Evolutionary conservation across 1,284 basidiomycete genomes (phyloP).

Genomic region (Apiotrichum montevideense): DNA sequence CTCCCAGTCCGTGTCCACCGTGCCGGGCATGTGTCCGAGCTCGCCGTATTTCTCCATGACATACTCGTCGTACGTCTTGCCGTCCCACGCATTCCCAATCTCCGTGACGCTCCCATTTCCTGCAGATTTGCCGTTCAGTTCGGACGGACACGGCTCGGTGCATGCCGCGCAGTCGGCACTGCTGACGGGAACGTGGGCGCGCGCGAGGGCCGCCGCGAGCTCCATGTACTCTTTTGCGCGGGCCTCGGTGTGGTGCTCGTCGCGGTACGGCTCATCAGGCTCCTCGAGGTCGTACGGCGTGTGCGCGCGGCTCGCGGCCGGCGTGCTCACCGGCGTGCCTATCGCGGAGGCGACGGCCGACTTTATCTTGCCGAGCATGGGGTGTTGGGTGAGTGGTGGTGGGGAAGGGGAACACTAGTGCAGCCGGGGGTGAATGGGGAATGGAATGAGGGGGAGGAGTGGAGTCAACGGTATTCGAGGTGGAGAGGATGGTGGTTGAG

Average conservation of each 20-base stretch:
- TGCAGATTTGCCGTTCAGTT: conserved; percentile 52
- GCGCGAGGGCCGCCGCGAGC: conserved; percentile 44
- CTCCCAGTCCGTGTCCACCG: conserved; percentile 69
- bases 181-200: conserved; percentile 61
- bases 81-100: conserved; percentile 26
- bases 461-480: too few relatives aligned
- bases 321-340: too few relatives aligned
- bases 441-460: too few relatives aligned
- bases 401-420: too few relatives aligned
- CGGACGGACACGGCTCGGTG: conserved; percentile 59
- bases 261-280: too few relatives aligned
- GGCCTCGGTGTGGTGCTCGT: conserved; percentile 21
- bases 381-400: too few relatives aligned
- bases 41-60: conserved; percentile 50
- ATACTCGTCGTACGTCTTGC: conserved; percentile 32
- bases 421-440: too few relatives aligned
- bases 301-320: too few relatives aligned
- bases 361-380: too few relatives aligned
- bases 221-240: conserved; percentile 30
- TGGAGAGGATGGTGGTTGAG: too few relatives aligned
- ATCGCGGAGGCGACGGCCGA: too few relatives aligned
- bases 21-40: conserved; percentile 64
- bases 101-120: conserved; percentile 16
- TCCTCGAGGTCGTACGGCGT: too few relatives aligned
- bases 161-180: conserved; percentile 66